Evolutionary conservation across 176 grass and related monocot species (phyloP).

Genomic region (Carex scoparia): DNA sequence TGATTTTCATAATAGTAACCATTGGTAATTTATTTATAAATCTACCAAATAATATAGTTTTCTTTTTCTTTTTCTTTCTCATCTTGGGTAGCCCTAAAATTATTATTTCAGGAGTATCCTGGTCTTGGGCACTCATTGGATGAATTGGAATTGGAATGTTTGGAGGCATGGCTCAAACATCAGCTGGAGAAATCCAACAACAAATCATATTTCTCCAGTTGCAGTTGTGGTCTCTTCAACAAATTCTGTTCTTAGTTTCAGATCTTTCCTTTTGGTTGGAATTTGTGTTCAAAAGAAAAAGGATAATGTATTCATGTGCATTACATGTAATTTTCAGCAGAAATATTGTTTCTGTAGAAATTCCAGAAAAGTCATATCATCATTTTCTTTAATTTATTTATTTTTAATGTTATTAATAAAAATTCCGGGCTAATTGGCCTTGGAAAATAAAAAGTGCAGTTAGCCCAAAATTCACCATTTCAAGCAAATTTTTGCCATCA

Average conservation of each 20-base stretch:
- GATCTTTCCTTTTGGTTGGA: background rate
- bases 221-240: background rate
- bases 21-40: background rate
- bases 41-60: background rate
- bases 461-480: too few relatives aligned
- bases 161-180: conserved; percentile 35
- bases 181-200: conserved; percentile 28
- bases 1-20: too few relatives aligned
- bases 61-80: background rate
- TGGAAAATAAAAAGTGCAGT: too few relatives aligned
- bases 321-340: too few relatives aligned
- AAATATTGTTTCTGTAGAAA: too few relatives aligned
- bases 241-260: background rate
- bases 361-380: too few relatives aligned
- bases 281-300: background rate
- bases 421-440: too few relatives aligned
- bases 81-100: background rate
- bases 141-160: conserved; percentile 51
- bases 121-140: conserved; percentile 49
- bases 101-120: conserved; percentile 33
- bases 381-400: too few relatives aligned
- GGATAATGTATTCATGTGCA: too few relatives aligned
- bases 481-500: too few relatives aligned
- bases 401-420: too few relatives aligned
- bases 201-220: background rate